A percentile compares a stretch with the other conserved stretches of the same genome.
phyloP scores from a whole-genome alignment of 2,329 filamentous ascomycete genomes.

The Aotearoamyces nothofagi region DNA sequence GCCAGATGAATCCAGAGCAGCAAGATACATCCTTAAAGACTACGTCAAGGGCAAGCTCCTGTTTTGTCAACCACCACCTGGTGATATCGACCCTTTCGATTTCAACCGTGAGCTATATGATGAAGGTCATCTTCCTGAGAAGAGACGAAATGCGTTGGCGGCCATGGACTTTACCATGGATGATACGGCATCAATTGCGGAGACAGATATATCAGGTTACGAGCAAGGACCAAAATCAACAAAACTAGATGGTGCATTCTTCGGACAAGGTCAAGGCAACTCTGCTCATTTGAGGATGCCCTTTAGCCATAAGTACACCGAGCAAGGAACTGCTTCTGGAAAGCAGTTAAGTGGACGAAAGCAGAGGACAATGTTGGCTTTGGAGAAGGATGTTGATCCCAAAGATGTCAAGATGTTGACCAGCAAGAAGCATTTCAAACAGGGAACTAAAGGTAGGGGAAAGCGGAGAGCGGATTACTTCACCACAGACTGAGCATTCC shows the following conservation, averaged over 20 bases:
- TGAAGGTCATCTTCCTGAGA: constrained; percentile 63
- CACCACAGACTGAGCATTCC: too few relatives aligned
- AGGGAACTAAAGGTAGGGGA: constrained; percentile 44
- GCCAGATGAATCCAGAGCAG: constrained; percentile 85
- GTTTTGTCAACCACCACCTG: constrained; percentile 77
- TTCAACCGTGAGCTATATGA: constrained; percentile 92
- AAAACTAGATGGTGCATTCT: constrained; percentile 79
- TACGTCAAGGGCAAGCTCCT: constrained; percentile 94
- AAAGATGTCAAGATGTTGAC: constrained; percentile 51
- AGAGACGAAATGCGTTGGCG: constrained; percentile 53
- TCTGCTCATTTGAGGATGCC: constrained; percentile 60
- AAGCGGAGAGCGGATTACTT: constrained; percentile 22
- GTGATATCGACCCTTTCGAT: constrained; percentile 49
- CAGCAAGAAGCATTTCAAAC: constrained; percentile 92
- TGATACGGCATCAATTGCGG: constrained; percentile 22
- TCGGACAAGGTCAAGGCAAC: constrained; percentile 46
- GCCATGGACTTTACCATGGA: constrained; percentile 20
- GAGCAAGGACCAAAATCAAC: constrained; percentile 58
- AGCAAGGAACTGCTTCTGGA: constrained; percentile 50
- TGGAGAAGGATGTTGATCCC: constrained; percentile 75
- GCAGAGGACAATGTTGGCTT: constrained; percentile 59
- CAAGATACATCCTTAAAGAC: constrained; percentile 83
- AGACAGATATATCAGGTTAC: constrained; percentile 33
- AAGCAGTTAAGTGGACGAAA: constrained; percentile 76
- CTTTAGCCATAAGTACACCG: constrained; percentile 79